Evolutionary conservation across 257 asterid genomes (phyloP).

Genomic region (Plantago elongata): DNA sequence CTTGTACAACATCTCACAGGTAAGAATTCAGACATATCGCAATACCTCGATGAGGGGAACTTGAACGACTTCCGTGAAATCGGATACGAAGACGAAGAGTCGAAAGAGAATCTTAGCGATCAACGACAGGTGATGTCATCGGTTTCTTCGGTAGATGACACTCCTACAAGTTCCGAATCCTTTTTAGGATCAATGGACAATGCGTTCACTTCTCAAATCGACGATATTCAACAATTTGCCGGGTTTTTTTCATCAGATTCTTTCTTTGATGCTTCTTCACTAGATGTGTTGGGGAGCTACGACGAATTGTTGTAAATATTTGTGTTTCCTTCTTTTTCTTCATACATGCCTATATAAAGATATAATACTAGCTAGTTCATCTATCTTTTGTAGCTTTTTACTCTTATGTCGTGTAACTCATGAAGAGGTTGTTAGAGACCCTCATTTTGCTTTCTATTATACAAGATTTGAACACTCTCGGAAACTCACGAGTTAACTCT

Average conservation of each 20-base stretch:
- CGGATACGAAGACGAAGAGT: slow-evolving; percentile 1
- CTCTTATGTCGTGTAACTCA: too few relatives aligned
- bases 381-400: too few relatives aligned
- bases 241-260: slow-evolving; percentile 30
- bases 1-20: slow-evolving; percentile 78
- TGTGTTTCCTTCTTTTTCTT: too few relatives aligned
- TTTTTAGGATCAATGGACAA: slow-evolving; percentile 29
- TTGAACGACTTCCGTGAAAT: slow-evolving; percentile 21
- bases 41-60: slow-evolving; percentile 29
- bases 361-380: not conserved
- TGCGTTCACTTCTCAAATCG: slow-evolving; percentile 29
- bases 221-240: slow-evolving; percentile 19
- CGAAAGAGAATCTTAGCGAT: not conserved
- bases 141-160: slow-evolving; percentile 18
- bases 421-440: too few relatives aligned
- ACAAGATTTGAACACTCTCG: too few relatives aligned
- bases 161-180: slow-evolving; percentile 44
- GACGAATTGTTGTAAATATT: slow-evolving; percentile 31
- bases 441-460: too few relatives aligned
- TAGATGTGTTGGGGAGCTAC: slow-evolving; percentile 60
- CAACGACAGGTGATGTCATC: slow-evolving; percentile 16
- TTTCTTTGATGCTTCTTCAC: slow-evolving; percentile 27
- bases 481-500: too few relatives aligned
- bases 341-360: not conserved
- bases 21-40: slow-evolving; percentile 44